A percentile compares a stretch with the other conserved stretches of the same genome.
These are phyloP conservation scores for Discostella stelligeroides DNA, from an alignment of 108 stramenopile species.

Conservation along the genomic window DNA sequence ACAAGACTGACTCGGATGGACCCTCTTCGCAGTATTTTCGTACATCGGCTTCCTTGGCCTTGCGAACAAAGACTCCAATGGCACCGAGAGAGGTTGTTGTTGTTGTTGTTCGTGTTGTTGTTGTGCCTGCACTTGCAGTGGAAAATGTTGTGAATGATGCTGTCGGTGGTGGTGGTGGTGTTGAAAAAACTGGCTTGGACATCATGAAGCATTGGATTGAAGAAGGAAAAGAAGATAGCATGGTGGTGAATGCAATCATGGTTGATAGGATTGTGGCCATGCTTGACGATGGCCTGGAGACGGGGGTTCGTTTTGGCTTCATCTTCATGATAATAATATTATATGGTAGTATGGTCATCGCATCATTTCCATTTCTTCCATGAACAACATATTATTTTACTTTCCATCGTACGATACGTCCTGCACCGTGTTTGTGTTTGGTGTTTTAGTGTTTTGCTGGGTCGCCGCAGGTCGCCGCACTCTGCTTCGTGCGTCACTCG, in stretches of 20 bases:
- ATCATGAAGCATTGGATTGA: too few species aligned
- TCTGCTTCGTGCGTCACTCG: too few species aligned
- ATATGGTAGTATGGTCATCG: neutral
- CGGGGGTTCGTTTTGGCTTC: neutral
- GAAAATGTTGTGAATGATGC: neutral
- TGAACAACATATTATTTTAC: too few species aligned
- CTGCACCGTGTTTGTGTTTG: too few species aligned
- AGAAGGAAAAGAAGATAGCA: neutral
- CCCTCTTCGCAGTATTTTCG: constrained; percentile 69
- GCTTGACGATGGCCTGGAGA: neutral
- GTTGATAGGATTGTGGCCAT: neutral
- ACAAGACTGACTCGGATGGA: constrained; percentile 68
- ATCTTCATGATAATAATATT: neutral
- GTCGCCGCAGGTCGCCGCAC: too few species aligned
- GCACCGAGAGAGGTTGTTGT: constrained; percentile 64
- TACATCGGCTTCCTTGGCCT: constrained; percentile 83
- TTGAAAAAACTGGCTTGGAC: too few species aligned
- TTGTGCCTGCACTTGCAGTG: neutral
- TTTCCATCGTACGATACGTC: too few species aligned
- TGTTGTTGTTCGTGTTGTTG: too few species aligned
- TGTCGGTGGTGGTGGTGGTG: too few species aligned
- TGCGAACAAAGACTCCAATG: constrained; percentile 78
- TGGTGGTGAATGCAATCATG: neutral
- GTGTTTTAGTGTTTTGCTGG: too few species aligned
- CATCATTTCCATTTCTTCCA: too few species aligned